phyloP scores from a whole-genome alignment of 768 basidiomycete genomes.

The Auricularia sp. region DNA sequence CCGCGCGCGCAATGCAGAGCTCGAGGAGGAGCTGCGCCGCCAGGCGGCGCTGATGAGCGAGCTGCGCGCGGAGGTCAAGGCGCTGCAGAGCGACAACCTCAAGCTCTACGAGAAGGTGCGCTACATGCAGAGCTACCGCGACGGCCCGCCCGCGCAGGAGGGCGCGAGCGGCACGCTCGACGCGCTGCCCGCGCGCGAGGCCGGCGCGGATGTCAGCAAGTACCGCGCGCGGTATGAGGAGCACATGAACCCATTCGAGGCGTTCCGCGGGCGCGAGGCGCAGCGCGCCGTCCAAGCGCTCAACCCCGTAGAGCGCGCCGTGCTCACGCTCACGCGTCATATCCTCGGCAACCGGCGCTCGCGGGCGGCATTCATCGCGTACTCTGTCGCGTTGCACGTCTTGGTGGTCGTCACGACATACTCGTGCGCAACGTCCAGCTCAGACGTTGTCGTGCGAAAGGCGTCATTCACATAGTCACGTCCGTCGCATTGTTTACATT shows the following conservation, averaged over 20 bases:
- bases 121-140: conserved; percentile 94
- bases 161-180: conserved; percentile 55
- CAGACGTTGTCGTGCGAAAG: neutral
- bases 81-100: conserved; percentile 87
- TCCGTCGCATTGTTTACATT: too few species aligned
- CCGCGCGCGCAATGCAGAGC: conserved; percentile 89
- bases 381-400: conserved; percentile 72
- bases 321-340: conserved; percentile 72
- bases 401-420: conserved; percentile 72
- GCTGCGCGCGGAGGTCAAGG: conserved; percentile 84
- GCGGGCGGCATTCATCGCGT: conserved; percentile 81
- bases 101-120: conserved; percentile 98
- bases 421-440: conserved; percentile 40
- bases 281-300: conserved; percentile 85
- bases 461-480: neutral
- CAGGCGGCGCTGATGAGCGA: conserved; percentile 94
- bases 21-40: conserved; percentile 96
- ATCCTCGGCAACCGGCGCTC: conserved; percentile 85
- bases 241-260: conserved; percentile 97
- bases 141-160: conserved; percentile 36
- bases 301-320: conserved; percentile 83
- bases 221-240: conserved; percentile 92
- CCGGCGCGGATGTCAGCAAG: conserved; percentile 65
- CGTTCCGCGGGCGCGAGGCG: conserved; percentile 94
- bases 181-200: conserved; percentile 44